Conservation (phyloP, 768 basidiomycete species). For the Clavaria fumosa region DNA sequence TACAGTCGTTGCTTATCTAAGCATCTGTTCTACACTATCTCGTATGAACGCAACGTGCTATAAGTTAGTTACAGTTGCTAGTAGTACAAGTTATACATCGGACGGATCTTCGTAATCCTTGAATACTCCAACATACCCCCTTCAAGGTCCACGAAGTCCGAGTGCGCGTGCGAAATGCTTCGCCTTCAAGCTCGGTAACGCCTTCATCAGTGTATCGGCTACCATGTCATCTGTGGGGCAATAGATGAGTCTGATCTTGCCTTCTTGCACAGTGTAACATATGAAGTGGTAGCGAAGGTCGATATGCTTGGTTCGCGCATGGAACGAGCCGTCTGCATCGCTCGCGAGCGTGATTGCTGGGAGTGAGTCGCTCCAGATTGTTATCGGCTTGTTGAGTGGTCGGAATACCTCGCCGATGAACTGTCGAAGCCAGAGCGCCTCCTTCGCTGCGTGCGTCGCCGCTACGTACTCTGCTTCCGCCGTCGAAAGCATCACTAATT, state of each 20-base stretch:
- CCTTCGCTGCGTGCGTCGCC: slow-evolving; percentile 14
- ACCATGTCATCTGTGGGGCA: slow-evolving; percentile 15
- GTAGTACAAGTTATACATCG: no score
- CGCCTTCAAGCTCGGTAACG: slow-evolving; percentile 6
- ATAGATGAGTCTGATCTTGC: slow-evolving; percentile 5
- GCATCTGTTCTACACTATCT: no score
- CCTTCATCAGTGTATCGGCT: slow-evolving; percentile 19
- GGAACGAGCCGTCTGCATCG: slow-evolving; percentile 17
- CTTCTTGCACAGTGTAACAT: slow-evolving; percentile 11
- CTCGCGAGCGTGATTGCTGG: slow-evolving; percentile 5
- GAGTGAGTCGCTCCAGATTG: slow-evolving; percentile 14
- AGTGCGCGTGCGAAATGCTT: slow-evolving; percentile 6
- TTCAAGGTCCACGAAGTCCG: slow-evolving; percentile 5
- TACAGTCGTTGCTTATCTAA: no score
- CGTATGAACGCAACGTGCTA: no score
- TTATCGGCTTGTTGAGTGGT: neutral
- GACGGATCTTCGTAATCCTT: no score
- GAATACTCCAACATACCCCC: slow-evolving; percentile 5
- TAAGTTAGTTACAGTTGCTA: no score
- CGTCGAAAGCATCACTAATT: slow-evolving; percentile 15
- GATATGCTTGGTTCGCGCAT: slow-evolving; percentile 22
- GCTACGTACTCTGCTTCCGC: slow-evolving; percentile 13
- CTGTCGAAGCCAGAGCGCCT: slow-evolving; percentile 19
- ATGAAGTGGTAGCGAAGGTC: slow-evolving; percentile 19
- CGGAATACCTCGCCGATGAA: slow-evolving; percentile 12